Conservation (phyloP, 495 filamentous ascomycete genomes). For the Penicillium subrubescens region DNA sequence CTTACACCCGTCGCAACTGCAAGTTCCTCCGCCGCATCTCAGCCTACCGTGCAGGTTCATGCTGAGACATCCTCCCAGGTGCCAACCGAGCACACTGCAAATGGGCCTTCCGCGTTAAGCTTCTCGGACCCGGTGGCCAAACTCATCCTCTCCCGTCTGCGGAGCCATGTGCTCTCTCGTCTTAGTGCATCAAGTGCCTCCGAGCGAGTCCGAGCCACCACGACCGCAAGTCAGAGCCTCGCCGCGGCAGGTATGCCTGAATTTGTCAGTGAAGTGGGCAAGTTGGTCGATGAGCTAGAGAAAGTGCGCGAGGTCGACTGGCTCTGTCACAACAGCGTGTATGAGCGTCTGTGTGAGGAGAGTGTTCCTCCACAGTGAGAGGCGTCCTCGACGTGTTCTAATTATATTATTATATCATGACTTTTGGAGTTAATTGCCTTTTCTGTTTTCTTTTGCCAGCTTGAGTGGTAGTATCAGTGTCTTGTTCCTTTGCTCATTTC, state of each 20-base stretch:
- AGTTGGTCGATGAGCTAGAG: constrained; percentile 76
- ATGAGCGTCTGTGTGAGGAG: constrained; percentile 64
- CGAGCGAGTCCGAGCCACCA: constrained; percentile 79
- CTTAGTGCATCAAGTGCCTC: constrained; percentile 74
- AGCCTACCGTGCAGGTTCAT: constrained; percentile 39
- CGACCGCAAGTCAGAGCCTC: constrained; percentile 79
- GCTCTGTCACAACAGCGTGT: constrained; percentile 75
- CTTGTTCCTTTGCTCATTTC: not conserved
- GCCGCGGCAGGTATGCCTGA: constrained; percentile 81
- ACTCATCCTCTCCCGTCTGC: constrained; percentile 74
- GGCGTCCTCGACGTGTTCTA: constrained; percentile 1
- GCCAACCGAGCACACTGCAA: constrained; percentile 10
- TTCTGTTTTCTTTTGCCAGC: not conserved
- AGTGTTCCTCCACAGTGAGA: constrained; percentile 24
- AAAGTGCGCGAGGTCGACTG: constrained; percentile 79
- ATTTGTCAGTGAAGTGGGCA: constrained; percentile 82
- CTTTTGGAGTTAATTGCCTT: not conserved
- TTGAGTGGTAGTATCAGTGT: not conserved
- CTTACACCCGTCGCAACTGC: constrained; percentile 49
- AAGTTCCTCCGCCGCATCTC: constrained; percentile 38
- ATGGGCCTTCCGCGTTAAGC: constrained; percentile 27
- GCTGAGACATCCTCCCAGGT: constrained; percentile 17
- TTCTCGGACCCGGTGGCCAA: constrained; percentile 79
- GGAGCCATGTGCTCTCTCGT: constrained; percentile 73
- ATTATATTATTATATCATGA: constrained; percentile 8